Percentiles rank a stretch among this genome's conserved stretches.
Conservation (phyloP, 805 yeast species). For the Nakazawaea molendinolei region DNA sequence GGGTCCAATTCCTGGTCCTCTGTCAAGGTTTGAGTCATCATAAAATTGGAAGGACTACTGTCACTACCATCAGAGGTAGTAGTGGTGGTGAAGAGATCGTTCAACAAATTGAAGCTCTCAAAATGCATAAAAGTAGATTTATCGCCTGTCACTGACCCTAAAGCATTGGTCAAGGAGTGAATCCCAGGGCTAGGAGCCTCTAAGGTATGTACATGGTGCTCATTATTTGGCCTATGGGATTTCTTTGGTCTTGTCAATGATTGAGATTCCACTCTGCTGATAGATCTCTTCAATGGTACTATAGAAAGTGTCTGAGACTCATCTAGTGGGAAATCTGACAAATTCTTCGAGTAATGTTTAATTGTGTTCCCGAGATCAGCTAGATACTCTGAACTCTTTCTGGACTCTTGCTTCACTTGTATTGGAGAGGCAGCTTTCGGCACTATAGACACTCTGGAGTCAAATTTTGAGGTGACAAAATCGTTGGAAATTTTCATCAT, state of each 20-base stretch:
- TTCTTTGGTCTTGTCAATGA: no score
- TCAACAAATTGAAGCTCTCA: slow-evolving; percentile 2
- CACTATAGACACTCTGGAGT: background rate
- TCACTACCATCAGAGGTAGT: slow-evolving; percentile 1
- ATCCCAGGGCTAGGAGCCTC: slow-evolving; percentile 6
- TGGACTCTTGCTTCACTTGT: background rate
- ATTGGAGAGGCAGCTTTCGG: background rate
- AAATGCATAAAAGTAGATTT: slow-evolving; percentile 1
- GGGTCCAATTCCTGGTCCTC: no score
- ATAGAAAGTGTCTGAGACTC: no score
- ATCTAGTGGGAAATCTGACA: no score
- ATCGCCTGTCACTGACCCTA: slow-evolving; percentile 7
- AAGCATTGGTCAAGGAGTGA: slow-evolving; percentile 8
- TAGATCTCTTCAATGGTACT: no score
- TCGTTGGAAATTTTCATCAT: slow-evolving; percentile 18
- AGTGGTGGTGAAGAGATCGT: background rate
- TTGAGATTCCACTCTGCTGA: no score
- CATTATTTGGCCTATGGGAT: no score
- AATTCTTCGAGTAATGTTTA: no score
- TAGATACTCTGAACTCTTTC: slow-evolving; percentile 1
- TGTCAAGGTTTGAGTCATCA: background rate
- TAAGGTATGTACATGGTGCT: no score
- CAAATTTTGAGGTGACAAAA: slow-evolving; percentile 12
- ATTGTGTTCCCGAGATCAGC: background rate
- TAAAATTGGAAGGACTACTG: background rate